These are phyloP conservation scores for Striga asiatica DNA, from an alignment of 257 asterid species.

Conservation along the genomic window DNA sequence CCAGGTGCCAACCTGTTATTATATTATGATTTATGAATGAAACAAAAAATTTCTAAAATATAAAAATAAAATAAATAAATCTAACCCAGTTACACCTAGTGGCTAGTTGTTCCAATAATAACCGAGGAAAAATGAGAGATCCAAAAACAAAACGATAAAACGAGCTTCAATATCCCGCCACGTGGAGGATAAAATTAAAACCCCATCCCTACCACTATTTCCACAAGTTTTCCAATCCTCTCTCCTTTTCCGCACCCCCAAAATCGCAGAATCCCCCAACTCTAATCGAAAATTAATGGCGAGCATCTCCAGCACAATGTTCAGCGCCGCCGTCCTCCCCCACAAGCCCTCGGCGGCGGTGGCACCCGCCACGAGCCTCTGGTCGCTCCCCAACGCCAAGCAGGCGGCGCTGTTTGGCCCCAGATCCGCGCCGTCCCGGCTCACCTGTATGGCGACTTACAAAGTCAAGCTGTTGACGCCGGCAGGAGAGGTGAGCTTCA, in stretches of 20 bases:
- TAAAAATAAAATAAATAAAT: too few species aligned
- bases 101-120: too few species aligned
- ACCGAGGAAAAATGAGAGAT: neutral
- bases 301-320: neutral
- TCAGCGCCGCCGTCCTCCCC: conserved; percentile 2
- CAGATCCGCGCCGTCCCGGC: conserved; percentile 15
- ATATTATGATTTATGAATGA: too few species aligned
- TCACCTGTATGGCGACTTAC: conserved; percentile 56
- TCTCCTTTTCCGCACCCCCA: neutral
- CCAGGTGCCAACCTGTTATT: too few species aligned
- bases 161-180: neutral
- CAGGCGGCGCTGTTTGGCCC: conserved; percentile 27
- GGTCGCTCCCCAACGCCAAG: conserved; percentile 27
- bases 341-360: conserved; percentile 23
- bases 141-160: neutral
- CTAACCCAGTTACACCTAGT: too few species aligned
- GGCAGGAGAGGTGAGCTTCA: conserved; percentile 23
- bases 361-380: conserved; percentile 21
- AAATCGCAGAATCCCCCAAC: too few species aligned
- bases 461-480: conserved; percentile 63
- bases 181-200: neutral
- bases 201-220: neutral
- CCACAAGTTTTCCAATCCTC: neutral
- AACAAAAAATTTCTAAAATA: too few species aligned
- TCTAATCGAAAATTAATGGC: neutral